Evolutionary conservation across 768 basidiomycete genomes (phyloP).

Genomic region (Mycena vitilis): DNA sequence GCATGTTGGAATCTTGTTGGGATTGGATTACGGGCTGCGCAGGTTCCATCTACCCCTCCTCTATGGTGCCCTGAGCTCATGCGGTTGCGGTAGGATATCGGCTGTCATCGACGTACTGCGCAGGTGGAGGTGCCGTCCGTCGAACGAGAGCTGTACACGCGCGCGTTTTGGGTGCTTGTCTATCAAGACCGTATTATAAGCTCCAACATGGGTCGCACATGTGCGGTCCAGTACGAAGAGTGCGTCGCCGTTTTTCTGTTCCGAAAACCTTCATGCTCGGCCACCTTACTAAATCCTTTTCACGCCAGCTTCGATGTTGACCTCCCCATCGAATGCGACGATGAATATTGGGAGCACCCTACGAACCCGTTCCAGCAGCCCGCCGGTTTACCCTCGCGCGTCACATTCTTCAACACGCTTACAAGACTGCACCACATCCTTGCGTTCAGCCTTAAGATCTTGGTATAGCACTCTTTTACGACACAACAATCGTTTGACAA

Average conservation of each 20-base stretch:
- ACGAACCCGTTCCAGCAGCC: slow-evolving; percentile 76
- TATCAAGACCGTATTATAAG: slow-evolving; percentile 59
- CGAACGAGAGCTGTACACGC: slow-evolving; percentile 81
- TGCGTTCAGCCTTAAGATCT: slow-evolving; percentile 65
- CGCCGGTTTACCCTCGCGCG: slow-evolving; percentile 59
- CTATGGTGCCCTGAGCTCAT: slow-evolving; percentile 48
- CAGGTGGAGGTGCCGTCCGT: slow-evolving; percentile 48
- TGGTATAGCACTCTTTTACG: slow-evolving; percentile 48
- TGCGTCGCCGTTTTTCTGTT: slow-evolving; percentile 48
- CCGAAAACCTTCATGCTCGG: no score
- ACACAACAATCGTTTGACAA: background rate
- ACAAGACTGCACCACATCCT: slow-evolving; percentile 70
- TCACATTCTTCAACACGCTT: slow-evolving; percentile 66
- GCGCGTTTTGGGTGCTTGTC: slow-evolving; percentile 65
- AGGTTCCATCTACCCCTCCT: slow-evolving; percentile 42
- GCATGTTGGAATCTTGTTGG: slow-evolving; percentile 77
- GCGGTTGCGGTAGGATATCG: slow-evolving; percentile 36
- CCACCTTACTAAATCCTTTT: background rate
- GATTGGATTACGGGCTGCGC: slow-evolving; percentile 38
- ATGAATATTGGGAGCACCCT: slow-evolving; percentile 75
- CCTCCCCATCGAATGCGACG: slow-evolving; percentile 67
- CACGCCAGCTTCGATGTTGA: slow-evolving; percentile 74
- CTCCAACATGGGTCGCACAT: slow-evolving; percentile 63
- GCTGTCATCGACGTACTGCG: slow-evolving; percentile 39
- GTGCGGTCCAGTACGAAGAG: slow-evolving; percentile 9